Evolutionary conservation across 1,284 basidiomycete genomes (phyloP), one percentile per base, ranked within the genome.

Genomic region (Leccinum solheimii): DNA sequence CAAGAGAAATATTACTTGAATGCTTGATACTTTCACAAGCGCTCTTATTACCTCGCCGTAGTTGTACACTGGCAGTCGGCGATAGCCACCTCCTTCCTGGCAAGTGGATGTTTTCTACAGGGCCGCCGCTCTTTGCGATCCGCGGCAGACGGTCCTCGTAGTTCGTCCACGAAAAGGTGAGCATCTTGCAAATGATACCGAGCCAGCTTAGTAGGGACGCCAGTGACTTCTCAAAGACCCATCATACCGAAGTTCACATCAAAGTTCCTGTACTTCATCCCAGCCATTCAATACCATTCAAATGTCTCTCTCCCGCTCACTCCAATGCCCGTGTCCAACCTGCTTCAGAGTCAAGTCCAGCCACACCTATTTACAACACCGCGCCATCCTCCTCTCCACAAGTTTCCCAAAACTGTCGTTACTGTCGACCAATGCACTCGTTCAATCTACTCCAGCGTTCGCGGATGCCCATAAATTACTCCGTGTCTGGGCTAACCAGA

Each of bases 1-100:
- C 94, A 97, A 77, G 92, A 96, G 68, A 99, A 98, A 75, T 97
- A 99, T 73, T 93, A 95, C 67, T 79, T 95, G 59, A 92, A 96
- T 72, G 86, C 87, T 38, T 86, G 97, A 19, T 96, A 93, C 76
- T 96, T 97, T 72, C 91, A 97, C 75, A 99, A 99, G 76, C 83
- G 93, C 50, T 90, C 93, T 0, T 96, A 91, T 73, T 99, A 95
- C 77, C 83, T 98, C 13, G 90, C 95, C 8, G 85, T 85, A 3
- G 80, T 99, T 56, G 92, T 91, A 3, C 81, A 85, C 9, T 84
- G 30, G 30, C 30, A 32, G 30, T 32, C 30, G 32, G 4, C 86
- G 1, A 75, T 98, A 43, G 77, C 76, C 52, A 76, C 70, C 56
- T 73, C 78, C 27, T 69, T 87, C 52, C 75, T 5, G 30, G 30